A percentile compares a stretch with the other conserved stretches of the same genome.
These are phyloP conservation scores for Neopestalotiopsis clavispora DNA, from an alignment of 2,329 filamentous ascomycete species.

Conservation along the genomic window DNA sequence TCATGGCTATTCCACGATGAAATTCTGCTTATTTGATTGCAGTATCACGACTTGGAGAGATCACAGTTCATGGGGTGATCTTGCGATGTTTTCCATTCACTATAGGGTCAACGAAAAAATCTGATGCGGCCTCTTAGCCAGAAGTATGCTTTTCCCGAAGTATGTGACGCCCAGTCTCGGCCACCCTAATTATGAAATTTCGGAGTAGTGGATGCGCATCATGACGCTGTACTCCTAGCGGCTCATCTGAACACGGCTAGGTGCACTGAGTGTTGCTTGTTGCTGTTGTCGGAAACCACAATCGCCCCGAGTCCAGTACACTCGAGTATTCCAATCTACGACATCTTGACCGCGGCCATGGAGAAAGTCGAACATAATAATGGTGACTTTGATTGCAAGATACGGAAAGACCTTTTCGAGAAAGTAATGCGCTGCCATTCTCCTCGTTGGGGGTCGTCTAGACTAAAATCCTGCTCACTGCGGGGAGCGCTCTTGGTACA, in stretches of 20 bases:
- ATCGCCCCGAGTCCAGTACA: slow-evolving; percentile 20
- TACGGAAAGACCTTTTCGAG: too few species aligned
- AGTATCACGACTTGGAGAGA: too few species aligned
- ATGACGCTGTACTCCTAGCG: not conserved
- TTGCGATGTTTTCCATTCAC: too few species aligned
- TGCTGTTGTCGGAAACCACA: slow-evolving; percentile 26
- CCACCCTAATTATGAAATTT: slow-evolving; percentile 23
- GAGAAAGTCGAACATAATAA: slow-evolving; percentile 18
- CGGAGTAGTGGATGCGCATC: slow-evolving; percentile 24
- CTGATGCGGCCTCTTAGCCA: slow-evolving; percentile 33
- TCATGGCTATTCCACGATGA: too few species aligned
- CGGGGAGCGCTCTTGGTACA: slow-evolving; percentile 5
- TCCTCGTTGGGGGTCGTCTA: not conserved
- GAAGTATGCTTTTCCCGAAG: slow-evolving; percentile 35
- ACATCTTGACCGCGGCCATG: slow-evolving; percentile 21
- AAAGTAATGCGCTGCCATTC: too few species aligned
- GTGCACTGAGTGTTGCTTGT: slow-evolving; percentile 25
- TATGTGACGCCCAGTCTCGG: slow-evolving; percentile 27
- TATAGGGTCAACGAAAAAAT: slow-evolving; percentile 19
- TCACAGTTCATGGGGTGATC: too few species aligned
- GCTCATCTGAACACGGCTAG: too few species aligned
- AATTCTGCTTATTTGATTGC: too few species aligned
- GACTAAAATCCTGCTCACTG: slow-evolving; percentile 11
- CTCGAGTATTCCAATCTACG: slow-evolving; percentile 20
- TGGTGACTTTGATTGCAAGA: not conserved